phyloP scores from a whole-genome alignment of 1,284 basidiomycete species.

The Cutaneotrichosporon curvatum region DNA sequence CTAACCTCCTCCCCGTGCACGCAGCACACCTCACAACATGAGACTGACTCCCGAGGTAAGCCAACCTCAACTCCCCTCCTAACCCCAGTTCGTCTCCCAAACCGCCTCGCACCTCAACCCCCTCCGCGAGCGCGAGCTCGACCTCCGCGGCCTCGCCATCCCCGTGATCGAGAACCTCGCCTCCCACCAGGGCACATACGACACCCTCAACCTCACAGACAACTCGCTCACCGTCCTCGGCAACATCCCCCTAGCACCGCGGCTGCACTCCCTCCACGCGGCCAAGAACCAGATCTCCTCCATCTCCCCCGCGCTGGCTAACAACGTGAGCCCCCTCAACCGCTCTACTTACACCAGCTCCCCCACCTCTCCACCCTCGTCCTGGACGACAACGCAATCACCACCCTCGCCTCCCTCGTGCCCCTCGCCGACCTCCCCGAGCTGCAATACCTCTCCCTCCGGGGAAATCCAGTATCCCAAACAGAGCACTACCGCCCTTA shows the following conservation, averaged over 20 bases:
- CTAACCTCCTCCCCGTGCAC: no score
- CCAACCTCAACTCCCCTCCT: background rate
- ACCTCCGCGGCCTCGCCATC: conserved; percentile 90
- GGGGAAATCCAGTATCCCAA: conserved; percentile 86
- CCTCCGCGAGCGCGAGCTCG: conserved; percentile 88
- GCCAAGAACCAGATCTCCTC: conserved; percentile 90
- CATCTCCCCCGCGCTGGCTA: conserved; percentile 54
- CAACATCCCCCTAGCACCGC: conserved; percentile 90
- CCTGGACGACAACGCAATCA: conserved; percentile 51
- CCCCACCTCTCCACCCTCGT: conserved; percentile 46
- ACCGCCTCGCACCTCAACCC: conserved; percentile 63
- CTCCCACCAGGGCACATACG: conserved; percentile 72
- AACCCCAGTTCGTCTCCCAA: conserved; percentile 39
- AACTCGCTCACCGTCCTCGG: conserved; percentile 85
- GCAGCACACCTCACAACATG: no score
- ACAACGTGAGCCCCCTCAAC: conserved; percentile 30
- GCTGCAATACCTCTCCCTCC: conserved; percentile 72
- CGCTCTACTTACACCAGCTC: conserved; percentile 29
- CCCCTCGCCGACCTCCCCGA: conserved; percentile 70
- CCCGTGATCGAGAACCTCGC: conserved; percentile 98
- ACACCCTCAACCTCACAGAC: conserved; percentile 83
- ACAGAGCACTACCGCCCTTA: conserved; percentile 97
- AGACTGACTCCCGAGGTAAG: conserved; percentile 47
- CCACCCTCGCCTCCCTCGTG: conserved; percentile 70
- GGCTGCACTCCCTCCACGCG: conserved; percentile 77